Evolutionary conservation across 768 basidiomycete genomes (phyloP).

Genomic region (Xerocomellus intermedius): DNA sequence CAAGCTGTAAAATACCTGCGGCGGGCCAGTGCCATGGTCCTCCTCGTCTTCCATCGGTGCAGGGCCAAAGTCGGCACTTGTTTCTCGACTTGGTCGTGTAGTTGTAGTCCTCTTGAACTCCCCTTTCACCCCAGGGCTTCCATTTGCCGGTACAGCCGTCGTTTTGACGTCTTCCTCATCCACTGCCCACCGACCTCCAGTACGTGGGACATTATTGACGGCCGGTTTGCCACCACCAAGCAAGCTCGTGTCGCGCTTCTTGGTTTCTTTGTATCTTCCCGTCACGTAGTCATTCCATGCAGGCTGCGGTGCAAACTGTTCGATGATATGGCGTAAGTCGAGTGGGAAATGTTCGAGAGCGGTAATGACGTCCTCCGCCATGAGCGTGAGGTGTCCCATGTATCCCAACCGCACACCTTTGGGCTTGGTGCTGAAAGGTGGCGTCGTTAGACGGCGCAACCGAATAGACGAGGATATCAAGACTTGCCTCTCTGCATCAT

Average conservation of each 20-base stretch:
- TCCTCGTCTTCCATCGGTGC: slow-evolving; percentile 49
- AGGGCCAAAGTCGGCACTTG: slow-evolving; percentile 66
- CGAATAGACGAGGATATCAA: neutral
- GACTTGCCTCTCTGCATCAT: slow-evolving; percentile 71
- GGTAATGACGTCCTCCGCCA: slow-evolving; percentile 91
- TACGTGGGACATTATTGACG: slow-evolving; percentile 36
- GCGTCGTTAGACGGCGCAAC: slow-evolving; percentile 5
- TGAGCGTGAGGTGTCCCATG: slow-evolving; percentile 95
- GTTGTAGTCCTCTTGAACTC: slow-evolving; percentile 57
- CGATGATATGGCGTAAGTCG: slow-evolving; percentile 66
- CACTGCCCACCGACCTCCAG: slow-evolving; percentile 58
- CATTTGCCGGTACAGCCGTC: slow-evolving; percentile 20
- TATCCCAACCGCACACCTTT: slow-evolving; percentile 84
- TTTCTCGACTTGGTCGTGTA: slow-evolving; percentile 43
- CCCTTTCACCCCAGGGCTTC: slow-evolving; percentile 39
- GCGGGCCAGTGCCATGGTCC: slow-evolving; percentile 41
- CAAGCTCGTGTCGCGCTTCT: slow-evolving; percentile 71
- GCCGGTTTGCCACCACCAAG: slow-evolving; percentile 87
- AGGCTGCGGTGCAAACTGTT: slow-evolving; percentile 65
- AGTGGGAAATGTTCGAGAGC: slow-evolving; percentile 86
- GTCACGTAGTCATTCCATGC: slow-evolving; percentile 91
- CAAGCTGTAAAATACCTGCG: slow-evolving; percentile 37
- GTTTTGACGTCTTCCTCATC: slow-evolving; percentile 55
- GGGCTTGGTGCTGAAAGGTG: slow-evolving; percentile 53
- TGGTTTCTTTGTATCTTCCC: slow-evolving; percentile 83